Conservation (phyloP, 768 basidiomycete species). For the Suillus subalutaceus region DNA sequence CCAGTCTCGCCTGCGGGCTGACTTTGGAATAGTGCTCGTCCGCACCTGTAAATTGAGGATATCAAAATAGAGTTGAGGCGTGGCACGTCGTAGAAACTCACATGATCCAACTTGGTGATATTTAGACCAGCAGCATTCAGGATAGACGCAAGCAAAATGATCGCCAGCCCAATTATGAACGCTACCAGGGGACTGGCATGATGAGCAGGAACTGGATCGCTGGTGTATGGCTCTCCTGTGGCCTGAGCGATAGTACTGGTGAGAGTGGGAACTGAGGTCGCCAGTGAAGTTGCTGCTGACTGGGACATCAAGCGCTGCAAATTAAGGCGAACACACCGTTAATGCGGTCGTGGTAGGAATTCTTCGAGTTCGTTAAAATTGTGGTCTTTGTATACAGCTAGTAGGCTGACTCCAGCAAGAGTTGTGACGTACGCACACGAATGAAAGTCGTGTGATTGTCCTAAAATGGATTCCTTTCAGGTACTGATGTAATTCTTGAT, state of each 20-base stretch:
- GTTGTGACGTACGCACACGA: background rate
- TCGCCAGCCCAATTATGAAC: conserved; percentile 85
- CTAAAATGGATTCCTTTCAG: background rate
- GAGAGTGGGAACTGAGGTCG: conserved; percentile 16
- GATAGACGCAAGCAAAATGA: conserved; percentile 82
- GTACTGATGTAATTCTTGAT: background rate
- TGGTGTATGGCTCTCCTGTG: conserved; percentile 18
- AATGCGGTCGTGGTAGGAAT: background rate
- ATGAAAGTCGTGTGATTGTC: background rate
- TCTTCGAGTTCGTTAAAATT: background rate
- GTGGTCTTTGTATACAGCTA: background rate
- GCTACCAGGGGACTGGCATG: conserved; percentile 62
- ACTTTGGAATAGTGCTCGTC: conserved; percentile 75
- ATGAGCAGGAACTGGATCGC: conserved; percentile 34
- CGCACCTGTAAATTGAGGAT: conserved; percentile 51
- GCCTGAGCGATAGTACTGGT: conserved; percentile 19
- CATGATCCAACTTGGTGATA: conserved; percentile 92
- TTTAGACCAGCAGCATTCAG: conserved; percentile 93
- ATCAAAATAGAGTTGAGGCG: conserved; percentile 10
- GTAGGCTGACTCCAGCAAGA: background rate
- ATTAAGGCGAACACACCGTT: background rate
- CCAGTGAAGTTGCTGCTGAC: conserved; percentile 10
- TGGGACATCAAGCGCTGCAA: conserved; percentile 23
- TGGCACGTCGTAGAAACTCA: conserved; percentile 36
- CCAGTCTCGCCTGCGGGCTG: conserved; percentile 75